Percentiles rank a stretch among this genome's conserved stretches.
Conservation (phyloP, 805 yeast species). For the Myxozyma sirexii region DNA sequence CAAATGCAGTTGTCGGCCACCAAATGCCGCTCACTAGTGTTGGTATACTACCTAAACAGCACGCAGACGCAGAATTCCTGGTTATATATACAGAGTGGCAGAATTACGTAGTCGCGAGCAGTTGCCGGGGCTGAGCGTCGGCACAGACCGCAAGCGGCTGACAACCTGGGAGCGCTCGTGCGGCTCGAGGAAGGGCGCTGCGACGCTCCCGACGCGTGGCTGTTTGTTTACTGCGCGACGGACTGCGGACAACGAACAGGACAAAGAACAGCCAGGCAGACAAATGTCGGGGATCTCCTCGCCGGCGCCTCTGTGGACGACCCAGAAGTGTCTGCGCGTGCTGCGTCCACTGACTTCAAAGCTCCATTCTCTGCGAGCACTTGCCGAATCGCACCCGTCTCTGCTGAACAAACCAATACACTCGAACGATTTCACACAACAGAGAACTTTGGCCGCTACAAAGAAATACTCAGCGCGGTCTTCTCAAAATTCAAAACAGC, state of each 20-base stretch:
- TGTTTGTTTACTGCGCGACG: neutral
- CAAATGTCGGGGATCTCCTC: conserved; percentile 6
- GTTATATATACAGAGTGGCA: no score
- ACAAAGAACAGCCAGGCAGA: no score
- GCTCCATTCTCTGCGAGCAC: conserved; percentile 11
- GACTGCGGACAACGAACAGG: no score
- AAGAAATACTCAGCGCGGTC: conserved; percentile 5
- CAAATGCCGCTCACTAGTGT: no score
- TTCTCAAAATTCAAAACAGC: neutral
- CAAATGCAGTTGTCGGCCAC: neutral
- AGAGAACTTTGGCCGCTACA: neutral
- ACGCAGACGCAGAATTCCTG: no score
- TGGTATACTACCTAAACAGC: no score
- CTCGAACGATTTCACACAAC: neutral
- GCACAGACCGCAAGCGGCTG: neutral
- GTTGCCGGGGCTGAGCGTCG: neutral
- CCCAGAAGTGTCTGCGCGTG: conserved; percentile 28
- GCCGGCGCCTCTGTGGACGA: conserved; percentile 24
- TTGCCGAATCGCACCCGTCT: conserved; percentile 27
- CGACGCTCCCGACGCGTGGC: neutral
- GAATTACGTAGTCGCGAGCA: neutral
- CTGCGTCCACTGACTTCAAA: conserved; percentile 28
- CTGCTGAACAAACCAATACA: neutral
- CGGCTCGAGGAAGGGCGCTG: neutral
- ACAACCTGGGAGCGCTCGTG: neutral